phyloP scores from a whole-genome alignment of 768 basidiomycete genomes.

The Pseudohyphozyma bogoriensis region DNA sequence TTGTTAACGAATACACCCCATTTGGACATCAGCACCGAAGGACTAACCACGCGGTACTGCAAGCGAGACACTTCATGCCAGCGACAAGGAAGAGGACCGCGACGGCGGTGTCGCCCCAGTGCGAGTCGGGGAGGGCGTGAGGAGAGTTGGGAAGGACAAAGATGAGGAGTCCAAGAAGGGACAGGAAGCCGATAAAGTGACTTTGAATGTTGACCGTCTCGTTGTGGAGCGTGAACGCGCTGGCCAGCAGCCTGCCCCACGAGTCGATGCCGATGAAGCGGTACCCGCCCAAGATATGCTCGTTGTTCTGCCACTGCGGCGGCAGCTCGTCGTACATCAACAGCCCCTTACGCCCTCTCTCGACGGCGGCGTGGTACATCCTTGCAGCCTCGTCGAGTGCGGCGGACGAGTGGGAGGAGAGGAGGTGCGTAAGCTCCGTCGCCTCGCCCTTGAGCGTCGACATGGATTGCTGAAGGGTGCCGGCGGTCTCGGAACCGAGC shows the following conservation, averaged over 20 bases:
- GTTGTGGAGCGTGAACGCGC: slow-evolving; percentile 32
- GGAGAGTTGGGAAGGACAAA: slow-evolving; percentile 18
- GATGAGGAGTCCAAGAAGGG: slow-evolving; percentile 26
- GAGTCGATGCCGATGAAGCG: slow-evolving; percentile 34
- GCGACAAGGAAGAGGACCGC: slow-evolving; percentile 32
- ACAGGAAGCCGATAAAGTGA: slow-evolving; percentile 31
- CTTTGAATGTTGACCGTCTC: slow-evolving; percentile 32
- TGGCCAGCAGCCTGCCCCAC: slow-evolving; percentile 24
- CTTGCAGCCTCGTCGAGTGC: slow-evolving; percentile 17
- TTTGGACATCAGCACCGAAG: too few relatives aligned
- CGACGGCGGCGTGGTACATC: slow-evolving; percentile 25
- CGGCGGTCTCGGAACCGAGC: slow-evolving; percentile 8
- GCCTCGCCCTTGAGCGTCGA: slow-evolving; percentile 12
- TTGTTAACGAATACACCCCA: too few relatives aligned
- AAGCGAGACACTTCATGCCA: slow-evolving; percentile 33
- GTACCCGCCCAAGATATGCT: slow-evolving; percentile 31
- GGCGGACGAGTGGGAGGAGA: slow-evolving; percentile 1
- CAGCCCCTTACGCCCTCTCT: slow-evolving; percentile 28
- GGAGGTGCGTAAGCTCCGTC: slow-evolving; percentile 6
- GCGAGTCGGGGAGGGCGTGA: slow-evolving; percentile 10
- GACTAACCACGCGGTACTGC: slow-evolving; percentile 34
- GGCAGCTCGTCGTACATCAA: slow-evolving; percentile 34
- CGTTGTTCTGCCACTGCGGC: slow-evolving; percentile 34
- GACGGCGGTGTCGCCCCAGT: slow-evolving; percentile 30
- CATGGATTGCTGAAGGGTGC: slow-evolving; percentile 1